phyloP scores from a whole-genome alignment of 495 filamentous ascomycete genomes.

The Penicillium crystallinum region DNA sequence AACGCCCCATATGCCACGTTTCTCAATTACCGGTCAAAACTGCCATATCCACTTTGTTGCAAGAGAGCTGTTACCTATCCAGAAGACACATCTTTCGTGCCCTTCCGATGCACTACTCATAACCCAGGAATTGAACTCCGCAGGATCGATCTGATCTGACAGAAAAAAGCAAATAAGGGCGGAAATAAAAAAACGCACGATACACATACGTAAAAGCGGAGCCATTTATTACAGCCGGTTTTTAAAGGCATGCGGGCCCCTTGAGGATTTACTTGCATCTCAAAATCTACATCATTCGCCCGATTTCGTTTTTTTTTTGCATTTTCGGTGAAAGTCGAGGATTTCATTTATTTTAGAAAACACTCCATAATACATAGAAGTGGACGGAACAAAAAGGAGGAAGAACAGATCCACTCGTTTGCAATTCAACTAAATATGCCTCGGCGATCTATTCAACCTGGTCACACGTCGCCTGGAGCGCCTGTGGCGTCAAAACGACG shows the following conservation, averaged over 20 bases:
- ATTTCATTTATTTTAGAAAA: not conserved
- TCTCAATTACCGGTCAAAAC: too few relatives aligned
- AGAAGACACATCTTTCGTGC: not conserved
- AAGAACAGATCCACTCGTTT: not conserved
- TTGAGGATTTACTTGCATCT: not conserved
- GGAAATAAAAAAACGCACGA: not conserved
- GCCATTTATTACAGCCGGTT: slow-evolving; percentile 23
- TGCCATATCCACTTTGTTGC: too few relatives aligned
- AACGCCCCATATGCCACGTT: too few relatives aligned
- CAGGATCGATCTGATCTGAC: not conserved
- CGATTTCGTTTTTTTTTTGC: not conserved
- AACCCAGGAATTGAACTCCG: not conserved
- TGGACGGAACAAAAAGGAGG: slow-evolving; percentile 1
- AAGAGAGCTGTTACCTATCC: not conserved
- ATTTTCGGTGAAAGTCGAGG: not conserved
- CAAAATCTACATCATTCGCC: not conserved
- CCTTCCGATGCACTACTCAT: not conserved
- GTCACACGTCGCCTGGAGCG: slow-evolving; percentile 31
- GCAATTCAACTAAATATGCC: slow-evolving; percentile 24
- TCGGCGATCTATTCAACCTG: slow-evolving; percentile 40
- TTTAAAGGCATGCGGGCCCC: slow-evolving; percentile 15
- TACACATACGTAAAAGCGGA: slow-evolving; percentile 16
- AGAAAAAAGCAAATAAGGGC: not conserved
- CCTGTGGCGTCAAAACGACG: slow-evolving; percentile 37
- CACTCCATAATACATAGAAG: not conserved